These are phyloP conservation scores for Crithidia sp. DNA, from an alignment of 208 protist genomes.

Conservation along the genomic window DNA sequence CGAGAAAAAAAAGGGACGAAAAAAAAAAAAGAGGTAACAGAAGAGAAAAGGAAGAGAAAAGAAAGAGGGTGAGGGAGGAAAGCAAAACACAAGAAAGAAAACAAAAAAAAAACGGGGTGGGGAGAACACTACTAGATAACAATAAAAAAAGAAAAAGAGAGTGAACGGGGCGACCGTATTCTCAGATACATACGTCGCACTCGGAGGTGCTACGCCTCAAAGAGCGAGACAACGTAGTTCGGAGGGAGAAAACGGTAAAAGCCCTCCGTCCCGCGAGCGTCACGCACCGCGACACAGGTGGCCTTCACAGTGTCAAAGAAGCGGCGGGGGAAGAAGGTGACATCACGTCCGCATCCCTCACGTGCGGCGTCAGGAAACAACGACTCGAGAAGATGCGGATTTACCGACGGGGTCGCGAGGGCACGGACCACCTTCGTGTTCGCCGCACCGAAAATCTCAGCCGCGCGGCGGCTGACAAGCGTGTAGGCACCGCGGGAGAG, in stretches of 20 bases:
- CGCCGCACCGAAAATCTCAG: constrained; percentile 25
- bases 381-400: constrained; percentile 8
- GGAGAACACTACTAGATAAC: background rate
- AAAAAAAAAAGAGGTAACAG: too few species aligned
- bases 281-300: constrained; percentile 15
- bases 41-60: background rate
- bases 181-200: background rate
- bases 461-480: constrained; percentile 22
- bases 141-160: background rate
- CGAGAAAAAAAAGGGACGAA: background rate
- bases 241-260: constrained; percentile 55
- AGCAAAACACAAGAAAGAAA: constrained; percentile 2
- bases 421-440: constrained; percentile 11
- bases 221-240: constrained; percentile 40
- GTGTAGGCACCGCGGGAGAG: constrained; percentile 45
- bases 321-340: constrained; percentile 38
- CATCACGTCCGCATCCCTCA: constrained; percentile 14
- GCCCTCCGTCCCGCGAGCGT: constrained; percentile 12
- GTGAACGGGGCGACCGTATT: background rate
- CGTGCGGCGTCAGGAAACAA: background rate
- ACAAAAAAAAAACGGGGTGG: background rate
- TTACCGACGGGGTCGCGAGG: constrained; percentile 1
- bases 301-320: constrained; percentile 39
- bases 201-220: constrained; percentile 9
- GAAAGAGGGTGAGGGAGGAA: background rate